Evolutionary conservation across 2,329 filamentous ascomycete genomes (phyloP).

Genomic region (Chalaropsis ovoidea): DNA sequence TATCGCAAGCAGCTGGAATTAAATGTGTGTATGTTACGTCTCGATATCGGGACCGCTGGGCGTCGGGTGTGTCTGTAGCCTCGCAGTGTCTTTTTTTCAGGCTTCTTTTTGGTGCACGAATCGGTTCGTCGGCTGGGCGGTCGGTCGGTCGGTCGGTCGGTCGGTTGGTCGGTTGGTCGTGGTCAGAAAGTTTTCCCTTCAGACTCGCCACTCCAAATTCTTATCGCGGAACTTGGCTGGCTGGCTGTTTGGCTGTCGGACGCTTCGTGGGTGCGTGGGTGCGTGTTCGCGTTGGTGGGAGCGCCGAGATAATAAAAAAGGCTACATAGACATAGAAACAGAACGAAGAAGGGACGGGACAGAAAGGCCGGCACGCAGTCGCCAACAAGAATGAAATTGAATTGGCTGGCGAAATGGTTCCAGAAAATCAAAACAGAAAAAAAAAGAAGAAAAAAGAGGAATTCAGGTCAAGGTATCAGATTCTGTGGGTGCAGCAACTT

Average conservation of each 20-base stretch:
- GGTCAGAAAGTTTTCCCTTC: background rate
- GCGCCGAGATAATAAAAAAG: background rate
- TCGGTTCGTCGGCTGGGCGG: background rate
- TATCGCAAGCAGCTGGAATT: background rate
- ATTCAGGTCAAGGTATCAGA: background rate
- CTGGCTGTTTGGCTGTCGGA: constrained; percentile 3
- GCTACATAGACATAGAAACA: background rate
- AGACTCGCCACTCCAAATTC: background rate
- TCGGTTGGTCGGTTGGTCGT: background rate
- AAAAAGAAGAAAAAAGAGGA: background rate
- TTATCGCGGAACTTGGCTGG: background rate
- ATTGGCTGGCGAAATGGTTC: background rate
- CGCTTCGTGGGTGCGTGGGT: constrained; percentile 8
- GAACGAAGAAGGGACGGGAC: background rate
- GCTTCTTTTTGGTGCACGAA: background rate
- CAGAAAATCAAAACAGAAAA: constrained; percentile 6
- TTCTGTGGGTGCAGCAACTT: constrained; percentile 11
- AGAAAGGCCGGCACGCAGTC: background rate
- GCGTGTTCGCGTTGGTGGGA: background rate
- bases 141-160: background rate
- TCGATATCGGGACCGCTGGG: background rate
- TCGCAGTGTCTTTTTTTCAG: background rate
- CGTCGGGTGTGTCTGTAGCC: background rate
- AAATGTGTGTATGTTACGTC: background rate
- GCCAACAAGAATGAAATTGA: background rate